phyloP scores from a whole-genome alignment of 2,329 filamentous ascomycete species.

The Aspergillus latus region DNA sequence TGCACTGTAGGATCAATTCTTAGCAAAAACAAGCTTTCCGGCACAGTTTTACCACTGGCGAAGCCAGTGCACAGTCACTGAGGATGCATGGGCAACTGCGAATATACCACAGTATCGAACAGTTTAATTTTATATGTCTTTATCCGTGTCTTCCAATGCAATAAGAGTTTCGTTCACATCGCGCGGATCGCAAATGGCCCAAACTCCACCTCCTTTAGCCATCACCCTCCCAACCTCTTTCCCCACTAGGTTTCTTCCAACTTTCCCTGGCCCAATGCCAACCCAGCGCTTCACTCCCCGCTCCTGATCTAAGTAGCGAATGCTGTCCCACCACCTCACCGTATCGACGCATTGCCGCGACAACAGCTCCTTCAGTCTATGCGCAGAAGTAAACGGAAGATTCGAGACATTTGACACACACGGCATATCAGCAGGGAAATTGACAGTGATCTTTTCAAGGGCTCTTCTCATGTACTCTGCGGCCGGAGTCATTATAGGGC shows the following conservation, averaged over 20 bases:
- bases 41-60: no score
- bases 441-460: conserved; percentile 64
- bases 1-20: no score
- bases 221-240: conserved; percentile 86
- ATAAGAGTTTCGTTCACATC: conserved; percentile 69
- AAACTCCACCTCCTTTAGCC: conserved; percentile 86
- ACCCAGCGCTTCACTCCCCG: conserved; percentile 81
- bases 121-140: conserved; percentile 24
- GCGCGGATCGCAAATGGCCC: conserved; percentile 80
- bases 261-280: conserved; percentile 89
- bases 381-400: conserved; percentile 69
- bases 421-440: conserved; percentile 71
- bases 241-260: conserved; percentile 87
- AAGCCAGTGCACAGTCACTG: no score
- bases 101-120: no score
- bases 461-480: conserved; percentile 70
- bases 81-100: no score
- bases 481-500: conserved; percentile 85
- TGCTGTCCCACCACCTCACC: conserved; percentile 91
- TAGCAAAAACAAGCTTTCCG: no score
- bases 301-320: conserved; percentile 83
- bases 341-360: conserved; percentile 86
- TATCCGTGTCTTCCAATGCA: conserved; percentile 65
- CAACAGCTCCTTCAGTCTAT: conserved; percentile 74
- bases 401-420: conserved; percentile 87